Evolutionary conservation across 2,329 filamentous ascomycete genomes (phyloP), one percentile per base, ranked within the genome.

Genomic region (Fusarium sp.): DNA sequence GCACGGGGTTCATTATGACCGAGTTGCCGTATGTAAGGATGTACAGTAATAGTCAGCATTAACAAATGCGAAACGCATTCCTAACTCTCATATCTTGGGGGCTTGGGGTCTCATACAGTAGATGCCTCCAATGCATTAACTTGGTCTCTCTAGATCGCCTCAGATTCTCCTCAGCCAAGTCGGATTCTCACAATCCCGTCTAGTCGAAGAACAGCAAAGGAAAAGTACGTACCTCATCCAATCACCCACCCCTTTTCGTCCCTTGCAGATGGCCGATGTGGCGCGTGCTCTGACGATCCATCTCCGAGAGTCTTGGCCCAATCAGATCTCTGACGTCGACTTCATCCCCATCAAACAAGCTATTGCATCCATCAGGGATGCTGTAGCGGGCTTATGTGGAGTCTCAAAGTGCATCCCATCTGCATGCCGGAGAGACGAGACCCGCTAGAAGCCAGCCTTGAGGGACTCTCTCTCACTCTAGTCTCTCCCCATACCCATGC

Each of bases 291-390:
- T 54, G 55, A 55, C 67, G 47, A 59, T 56, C 53, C 49, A 44
- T 63, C 48, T 59, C 22, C 24, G 43, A 32, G 27, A 4, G 11
- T 13, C 10, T 6, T 11, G 12, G 13, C 12, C 63, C 64, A 75
- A 75, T 74, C 43, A 56, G 3, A 22, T 22, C 22, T 4, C 15
- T 41, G n/a, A 7, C 20, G n/a, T 29, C 13, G 16, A 25, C 49
- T 40, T 52, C n/a, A 34, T 71, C 62, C 34, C 74, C 74, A 75
- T 61, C 62, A 65, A 75, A 75, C 74, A 75, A 75, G 74, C 74
- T 75, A 58, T 52, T 52, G 9, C 16, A 27, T 52, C 5, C 25
- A 27, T 57, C 58, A 38, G 20, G 60, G 59, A 57, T 68, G 64
- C 40, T 48, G 58, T 61, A 70, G 65, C 58, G 67, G 62, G 53